Conservation (phyloP, 257 asterid genomes). For the Thymus mandschuricus region DNA sequence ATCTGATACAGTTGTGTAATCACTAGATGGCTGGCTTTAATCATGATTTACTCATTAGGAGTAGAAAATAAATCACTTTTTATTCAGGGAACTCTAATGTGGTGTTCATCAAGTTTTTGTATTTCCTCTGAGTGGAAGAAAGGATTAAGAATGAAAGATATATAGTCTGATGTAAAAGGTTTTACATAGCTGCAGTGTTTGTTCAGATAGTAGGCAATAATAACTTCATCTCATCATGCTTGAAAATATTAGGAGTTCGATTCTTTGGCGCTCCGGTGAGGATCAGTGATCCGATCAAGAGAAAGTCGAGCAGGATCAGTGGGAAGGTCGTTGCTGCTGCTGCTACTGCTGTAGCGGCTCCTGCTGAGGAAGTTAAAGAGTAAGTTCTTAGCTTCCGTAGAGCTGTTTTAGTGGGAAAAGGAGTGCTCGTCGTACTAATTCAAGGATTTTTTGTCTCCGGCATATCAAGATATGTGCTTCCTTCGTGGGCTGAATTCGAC, state of each 20-base stretch:
- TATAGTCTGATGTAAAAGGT: too few relatives aligned
- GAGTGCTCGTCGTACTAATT: neutral
- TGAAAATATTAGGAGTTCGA: slow-evolving; percentile 47
- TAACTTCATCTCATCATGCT: slow-evolving; percentile 2
- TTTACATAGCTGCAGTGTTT: neutral
- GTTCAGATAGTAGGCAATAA: neutral
- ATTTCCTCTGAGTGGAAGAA: too few relatives aligned
- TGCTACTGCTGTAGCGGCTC: slow-evolving; percentile 50
- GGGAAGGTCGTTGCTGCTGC: slow-evolving; percentile 56
- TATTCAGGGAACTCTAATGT: neutral
- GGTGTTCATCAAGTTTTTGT: too few relatives aligned
- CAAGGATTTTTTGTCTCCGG: neutral
- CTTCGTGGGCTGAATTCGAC: slow-evolving; percentile 89
- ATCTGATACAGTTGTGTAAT: neutral
- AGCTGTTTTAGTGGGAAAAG: neutral
- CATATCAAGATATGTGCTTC: slow-evolving; percentile 56
- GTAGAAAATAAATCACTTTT: neutral
- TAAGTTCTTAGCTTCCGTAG: slow-evolving; percentile 37
- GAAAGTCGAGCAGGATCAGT: slow-evolving; percentile 37
- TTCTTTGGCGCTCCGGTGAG: slow-evolving; percentile 45
- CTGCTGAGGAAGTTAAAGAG: slow-evolving; percentile 65
- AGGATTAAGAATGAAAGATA: too few relatives aligned
- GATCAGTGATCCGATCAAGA: slow-evolving; percentile 33
- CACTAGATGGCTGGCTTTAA: too few relatives aligned
- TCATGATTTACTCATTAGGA: neutral